Evolutionary conservation across 1,139 yeast genomes (phyloP), one percentile per base, ranked within the genome.

Genomic region (Suhomyces bolitotheri): DNA sequence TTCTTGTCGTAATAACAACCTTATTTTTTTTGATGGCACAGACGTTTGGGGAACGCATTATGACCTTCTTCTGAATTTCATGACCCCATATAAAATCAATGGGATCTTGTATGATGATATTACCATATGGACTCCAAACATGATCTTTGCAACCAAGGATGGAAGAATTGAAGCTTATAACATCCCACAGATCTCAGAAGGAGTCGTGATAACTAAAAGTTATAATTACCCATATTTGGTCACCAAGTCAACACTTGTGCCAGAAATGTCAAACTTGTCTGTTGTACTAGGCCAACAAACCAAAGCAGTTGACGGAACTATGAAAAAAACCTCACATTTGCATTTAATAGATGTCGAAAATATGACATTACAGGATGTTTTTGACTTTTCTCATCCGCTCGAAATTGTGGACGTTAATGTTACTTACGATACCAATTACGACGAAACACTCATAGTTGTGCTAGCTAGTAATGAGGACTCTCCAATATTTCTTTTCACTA

Each of bases 361-460:
- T 4, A 47, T 56, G 56, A 31, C 34, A 7, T 28, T 35, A 6
- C 16, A 55, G 1, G 29, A 45, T 24, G 33, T 29, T 4, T 43
- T 37, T 17, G 13, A 30, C 7, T 23, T 28, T 8, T 15, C 24
- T 6, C 22, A 22, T 8, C 13, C 20, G 2, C 45, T 23, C 4
- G 62, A 58, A 27, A 39, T 55, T 17, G 47, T 54, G 7, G 64
- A 59, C 38, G 29, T 57, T 7, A 16, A n/a, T 7, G 40, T 25
- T 2, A 17, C 20, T 17, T 31, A 17, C n/a, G 37, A 34, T 14
- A 16, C 16, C 4, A 35, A 34, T 7, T 22, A 25, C 9, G n/a
- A 21, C 8, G 24, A 16, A 9, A 11, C 22, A 7, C 17, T 27
- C n/a, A 30, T 42, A 7, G 20, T 42, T 15, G 44, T 27, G 8